Evolutionary conservation across 108 stramenopile species (phyloP), one percentile per base, ranked within the genome.

Genomic region (Cyclotella baltica): DNA sequence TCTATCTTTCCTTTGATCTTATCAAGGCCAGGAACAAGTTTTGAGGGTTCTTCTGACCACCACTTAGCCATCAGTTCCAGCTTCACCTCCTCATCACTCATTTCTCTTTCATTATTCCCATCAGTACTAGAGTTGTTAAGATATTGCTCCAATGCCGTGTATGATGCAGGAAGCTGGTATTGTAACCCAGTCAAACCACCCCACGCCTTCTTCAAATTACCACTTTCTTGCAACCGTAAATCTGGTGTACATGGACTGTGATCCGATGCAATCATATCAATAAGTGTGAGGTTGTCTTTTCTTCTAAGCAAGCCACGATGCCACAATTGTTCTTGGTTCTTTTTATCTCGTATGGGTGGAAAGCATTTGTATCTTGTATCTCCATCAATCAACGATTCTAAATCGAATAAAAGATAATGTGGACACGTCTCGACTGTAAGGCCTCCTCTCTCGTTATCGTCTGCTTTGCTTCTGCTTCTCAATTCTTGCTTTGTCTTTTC

Each of bases 221-320:
- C 36, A 10, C 34, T 35, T 37, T 64, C 51, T 33, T 37, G 43
- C 16, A 74, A 37, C 19, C 78, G 65, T 58, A 85, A 51, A 37
- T 62, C 36, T 1, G 84, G 84, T 63, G 72, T 73, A 23, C 84
- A 85, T 0, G 84, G 84, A 70, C 84, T 85, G 48, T 85, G 84
- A 63, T 85, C 84, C 8, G 84, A 85, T 58, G 84, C 84, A 50
- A 85, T 62, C 78, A 85, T 80, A 55, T 85, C 78, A 53, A 85
- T 76, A 20, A 85, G 64, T 19, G 55, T n/a, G n/a, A n/a, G n/a
- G n/a, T n/a, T n/a, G n/a, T n/a, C n/a, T n/a, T n/a, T n/a, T n/a
- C n/a, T n/a, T n/a, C n/a, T n/a, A n/a, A n/a, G n/a, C n/a, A n/a
- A n/a, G n/a, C 78, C 84, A 33, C 55, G 25, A 0, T 23, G 67